phyloP scores from a whole-genome alignment of 1,284 basidiomycete species.

The Sanguinoderma infundibulare region DNA sequence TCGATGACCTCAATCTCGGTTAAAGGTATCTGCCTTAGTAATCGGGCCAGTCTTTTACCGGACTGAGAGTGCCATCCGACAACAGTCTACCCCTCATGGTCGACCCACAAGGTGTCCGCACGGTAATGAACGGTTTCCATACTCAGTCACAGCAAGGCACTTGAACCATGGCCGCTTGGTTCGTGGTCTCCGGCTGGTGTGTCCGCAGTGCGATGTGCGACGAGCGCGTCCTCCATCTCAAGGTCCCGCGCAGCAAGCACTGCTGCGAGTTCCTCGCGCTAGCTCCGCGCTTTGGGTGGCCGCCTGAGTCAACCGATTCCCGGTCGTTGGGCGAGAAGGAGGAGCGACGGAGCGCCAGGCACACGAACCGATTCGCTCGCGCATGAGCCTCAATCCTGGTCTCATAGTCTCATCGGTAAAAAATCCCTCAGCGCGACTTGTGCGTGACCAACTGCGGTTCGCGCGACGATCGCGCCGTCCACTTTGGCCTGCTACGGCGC shows the following conservation, averaged over 20 bases:
- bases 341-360: conserved; percentile 6
- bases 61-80: background rate
- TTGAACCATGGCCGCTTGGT: background rate
- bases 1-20: too few species aligned
- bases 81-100: background rate
- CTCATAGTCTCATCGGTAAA: too few species aligned
- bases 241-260: background rate
- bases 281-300: too few species aligned
- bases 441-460: conserved; percentile 20
- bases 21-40: too few species aligned
- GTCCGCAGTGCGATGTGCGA: background rate
- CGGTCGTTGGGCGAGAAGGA: background rate
- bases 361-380: conserved; percentile 10
- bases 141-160: background rate
- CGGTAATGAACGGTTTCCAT: background rate
- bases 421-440: background rate
- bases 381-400: conserved; percentile 6
- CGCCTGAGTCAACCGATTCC: too few species aligned
- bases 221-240: background rate
- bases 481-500: background rate
- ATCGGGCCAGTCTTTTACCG: background rate
- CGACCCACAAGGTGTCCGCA: background rate
- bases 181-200: background rate
- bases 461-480: conserved; percentile 20
- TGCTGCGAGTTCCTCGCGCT: background rate